phyloP scores from a whole-genome alignment of 2,329 filamentous ascomycete species.

The Canariomyces notabilis region DNA sequence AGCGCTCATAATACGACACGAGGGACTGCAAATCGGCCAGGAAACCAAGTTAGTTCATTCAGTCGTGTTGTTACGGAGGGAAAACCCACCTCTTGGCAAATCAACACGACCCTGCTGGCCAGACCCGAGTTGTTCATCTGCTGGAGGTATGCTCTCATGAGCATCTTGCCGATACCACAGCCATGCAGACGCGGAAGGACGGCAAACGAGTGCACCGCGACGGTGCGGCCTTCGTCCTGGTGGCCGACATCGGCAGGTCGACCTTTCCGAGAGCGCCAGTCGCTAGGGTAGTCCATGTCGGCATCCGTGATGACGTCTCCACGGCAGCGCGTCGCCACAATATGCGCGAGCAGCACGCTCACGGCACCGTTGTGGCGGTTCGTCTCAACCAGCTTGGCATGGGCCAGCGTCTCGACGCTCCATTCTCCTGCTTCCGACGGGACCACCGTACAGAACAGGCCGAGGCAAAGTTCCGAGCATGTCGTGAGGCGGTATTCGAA shows the following conservation, averaged over 20 bases:
- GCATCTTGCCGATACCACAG: conserved; percentile 65
- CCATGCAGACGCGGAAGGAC: conserved; percentile 71
- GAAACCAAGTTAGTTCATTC: background rate
- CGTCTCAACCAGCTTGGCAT: conserved; percentile 55
- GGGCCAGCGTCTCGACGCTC: conserved; percentile 48
- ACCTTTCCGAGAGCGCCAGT: conserved; percentile 51
- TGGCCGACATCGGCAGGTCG: conserved; percentile 55
- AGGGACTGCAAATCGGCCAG: conserved; percentile 44
- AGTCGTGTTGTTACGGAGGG: background rate
- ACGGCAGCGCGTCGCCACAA: conserved; percentile 68
- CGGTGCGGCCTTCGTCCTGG: conserved; percentile 65
- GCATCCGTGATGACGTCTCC: conserved; percentile 62
- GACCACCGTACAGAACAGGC: conserved; percentile 67
- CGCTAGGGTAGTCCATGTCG: conserved; percentile 67
- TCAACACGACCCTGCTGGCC: conserved; percentile 67
- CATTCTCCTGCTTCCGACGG: conserved; percentile 43
- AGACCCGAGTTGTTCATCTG: conserved; percentile 66
- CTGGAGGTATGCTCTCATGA: conserved; percentile 73
- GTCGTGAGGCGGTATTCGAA: conserved; percentile 69
- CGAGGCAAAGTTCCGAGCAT: conserved; percentile 73
- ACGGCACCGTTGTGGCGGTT: conserved; percentile 50
- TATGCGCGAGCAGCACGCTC: conserved; percentile 68
- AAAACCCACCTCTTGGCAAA: conserved; percentile 62
- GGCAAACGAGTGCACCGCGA: conserved; percentile 78
- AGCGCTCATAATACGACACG: conserved; percentile 68